These are phyloP conservation scores for Candida frijolesensis DNA, from an alignment of 1,139 yeast species.

Conservation along the genomic window DNA sequence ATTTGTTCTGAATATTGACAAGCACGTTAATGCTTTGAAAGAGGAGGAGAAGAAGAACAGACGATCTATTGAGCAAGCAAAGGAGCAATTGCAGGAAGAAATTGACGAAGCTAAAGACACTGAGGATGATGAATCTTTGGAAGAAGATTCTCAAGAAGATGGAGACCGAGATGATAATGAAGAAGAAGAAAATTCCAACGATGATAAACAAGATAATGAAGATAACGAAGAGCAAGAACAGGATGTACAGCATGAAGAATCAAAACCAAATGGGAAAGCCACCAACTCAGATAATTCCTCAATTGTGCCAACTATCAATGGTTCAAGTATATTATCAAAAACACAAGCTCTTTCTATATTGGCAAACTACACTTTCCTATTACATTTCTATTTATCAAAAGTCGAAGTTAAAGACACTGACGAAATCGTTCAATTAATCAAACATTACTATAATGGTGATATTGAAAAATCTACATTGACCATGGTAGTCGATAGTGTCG, in stretches of 20 bases:
- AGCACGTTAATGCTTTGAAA: not conserved
- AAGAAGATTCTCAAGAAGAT: not conserved
- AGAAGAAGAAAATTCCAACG: not conserved
- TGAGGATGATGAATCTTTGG: not conserved
- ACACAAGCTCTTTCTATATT: slow-evolving; percentile 15
- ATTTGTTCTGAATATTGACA: slow-evolving; percentile 2
- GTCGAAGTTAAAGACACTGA: slow-evolving; percentile 12
- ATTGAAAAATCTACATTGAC: slow-evolving; percentile 20
- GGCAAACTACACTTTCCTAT: slow-evolving; percentile 28
- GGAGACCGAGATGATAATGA: not conserved
- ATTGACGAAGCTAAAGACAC: not conserved
- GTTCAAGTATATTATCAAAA: not conserved
- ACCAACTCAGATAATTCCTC: not conserved
- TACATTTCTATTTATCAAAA: slow-evolving; percentile 23
- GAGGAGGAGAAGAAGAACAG: not conserved
- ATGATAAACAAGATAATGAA: not conserved
- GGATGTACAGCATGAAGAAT: not conserved
- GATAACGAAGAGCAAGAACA: not conserved
- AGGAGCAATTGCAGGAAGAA: not conserved
- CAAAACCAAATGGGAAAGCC: slow-evolving; percentile 2
- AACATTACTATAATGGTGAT: slow-evolving; percentile 6
- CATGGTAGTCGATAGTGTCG: slow-evolving; percentile 24
- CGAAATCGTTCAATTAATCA: not conserved
- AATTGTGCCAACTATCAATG: not conserved
- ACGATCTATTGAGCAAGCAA: not conserved